phyloP scores from a whole-genome alignment of 345 rosid species.

The Eucalyptus pauciflora region DNA sequence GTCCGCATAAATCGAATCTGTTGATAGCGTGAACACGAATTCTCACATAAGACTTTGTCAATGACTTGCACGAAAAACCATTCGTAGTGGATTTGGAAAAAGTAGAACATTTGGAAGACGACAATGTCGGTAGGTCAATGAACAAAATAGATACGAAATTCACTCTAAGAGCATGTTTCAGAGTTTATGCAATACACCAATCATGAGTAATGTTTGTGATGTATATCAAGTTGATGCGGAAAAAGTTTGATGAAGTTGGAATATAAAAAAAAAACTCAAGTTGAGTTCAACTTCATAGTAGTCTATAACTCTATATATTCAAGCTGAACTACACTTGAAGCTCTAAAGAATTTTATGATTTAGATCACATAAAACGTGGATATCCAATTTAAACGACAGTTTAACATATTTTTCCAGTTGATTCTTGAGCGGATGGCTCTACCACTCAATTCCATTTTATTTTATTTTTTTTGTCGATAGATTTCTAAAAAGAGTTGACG shows the following conservation, averaged over 20 bases:
- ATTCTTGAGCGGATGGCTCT: no score
- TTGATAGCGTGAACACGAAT: neutral
- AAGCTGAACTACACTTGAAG: no score
- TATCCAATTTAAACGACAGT: no score
- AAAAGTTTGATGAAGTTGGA: neutral
- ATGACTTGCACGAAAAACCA: neutral
- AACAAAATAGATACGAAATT: neutral
- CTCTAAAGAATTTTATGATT: no score
- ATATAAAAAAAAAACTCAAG: neutral
- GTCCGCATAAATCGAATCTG: neutral
- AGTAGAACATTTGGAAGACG: neutral
- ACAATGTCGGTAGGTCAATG: neutral
- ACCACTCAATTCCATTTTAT: neutral
- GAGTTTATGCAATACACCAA: neutral
- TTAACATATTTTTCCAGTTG: no score
- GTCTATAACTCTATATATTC: neutral
- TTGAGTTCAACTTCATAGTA: neutral
- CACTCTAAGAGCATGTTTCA: neutral
- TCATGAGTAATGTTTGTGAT: no score
- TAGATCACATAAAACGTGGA: fast-evolving
- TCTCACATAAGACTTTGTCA: neutral
- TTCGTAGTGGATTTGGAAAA: neutral
- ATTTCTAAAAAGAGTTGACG: neutral
- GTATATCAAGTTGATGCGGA: neutral
- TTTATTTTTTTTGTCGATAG: no score